Evolutionary conservation across 495 filamentous ascomycete species (phyloP), one percentile per base, ranked within the genome.

Genomic region (Xylona heveae): DNA sequence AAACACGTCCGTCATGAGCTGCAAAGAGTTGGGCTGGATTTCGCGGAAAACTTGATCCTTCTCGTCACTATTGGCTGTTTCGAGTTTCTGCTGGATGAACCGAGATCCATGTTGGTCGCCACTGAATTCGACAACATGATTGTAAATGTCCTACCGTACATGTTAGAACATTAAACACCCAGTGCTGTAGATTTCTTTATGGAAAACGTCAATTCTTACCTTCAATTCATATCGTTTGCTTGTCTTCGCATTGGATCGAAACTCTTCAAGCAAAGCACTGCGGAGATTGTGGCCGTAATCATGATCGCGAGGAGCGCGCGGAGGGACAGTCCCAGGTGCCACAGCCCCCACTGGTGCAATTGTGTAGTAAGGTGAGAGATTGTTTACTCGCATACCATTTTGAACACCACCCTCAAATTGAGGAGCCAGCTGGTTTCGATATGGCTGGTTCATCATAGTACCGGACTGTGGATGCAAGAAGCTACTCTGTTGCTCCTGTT

Each of bases 101-200:
- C 88, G 71, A 2, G 90, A 95, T 1, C 84, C 88, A 42, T 90
- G 76, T 46, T 94, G 85, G 49, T 97, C 88, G 4, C 85, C 88
- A 44, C 78, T 79, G 44, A 95, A 95, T 46, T 97, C 88, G 6
- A 91, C 84, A 28, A 95, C 65, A 43, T 91, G 74, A 34, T 65
- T 61, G 42, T 80, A 90, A 36, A 95, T 88, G 39, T 93, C 79
- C 72, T 78, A 34, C 3, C n/a, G n/a, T n/a, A 95, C 65, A 43
- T 91, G 74, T 33, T 65, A 61, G 42, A 79, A 90, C 36, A 95
- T 88, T 38, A 93, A 78, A 72, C 78, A 34, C 3, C n/a, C 2
- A 6, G 18, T 3, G 37, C 53, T 22, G 52, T 38, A 35, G 14
- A 10, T 0, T 35, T 12, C 29, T 12, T 23, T 8, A 27, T 7